Evolutionary conservation across 2,329 filamentous ascomycete species (phyloP), one percentile per base, ranked within the genome.

Genomic region (Trichoderma atroviride): DNA sequence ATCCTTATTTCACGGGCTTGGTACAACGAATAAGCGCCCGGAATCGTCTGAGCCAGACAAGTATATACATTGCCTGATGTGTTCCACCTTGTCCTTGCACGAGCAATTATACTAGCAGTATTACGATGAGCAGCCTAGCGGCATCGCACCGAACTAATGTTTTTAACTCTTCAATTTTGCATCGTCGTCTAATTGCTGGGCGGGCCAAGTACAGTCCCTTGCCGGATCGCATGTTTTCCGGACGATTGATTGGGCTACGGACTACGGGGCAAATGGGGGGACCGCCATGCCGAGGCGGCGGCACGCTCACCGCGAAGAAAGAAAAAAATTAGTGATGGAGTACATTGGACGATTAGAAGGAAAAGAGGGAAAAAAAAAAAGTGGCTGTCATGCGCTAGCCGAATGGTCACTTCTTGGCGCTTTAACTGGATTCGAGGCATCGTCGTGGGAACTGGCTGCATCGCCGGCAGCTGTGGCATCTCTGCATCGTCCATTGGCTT

Each of bases 361-460:
- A 57, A 19, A 33, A 22, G 19, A 11, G 40, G 27, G 29, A 19
- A 40, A 33, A 14, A 47, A 33, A 65, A 52, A 43, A n/a, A 31
- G 56, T 61, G 65, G 52, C 33, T 55, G 65, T 68, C 65, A 47
- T 47, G 57, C 65, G 65, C 65, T 61, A 61, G 47, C 22, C 11
- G 22, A 55, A 14, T 35, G 43, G 59, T n/a, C 57, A 27, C 27
- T 33, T 40, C 66, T 69, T 69, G 66, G 66, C 66, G 58, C 50
- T 55, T 57, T 69, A 55, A 35, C 66, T 69, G 66, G 58, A 69
- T 69, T 63, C 50, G 60, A 57, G 6, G 56, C 57, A 43, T 29
- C 37, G 29, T 24, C 24, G 11, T 35, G 24, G 47, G 33, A 35
- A 4, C 24, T 27, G 43, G 35, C 22, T 63, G 47, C 52, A 29